phyloP scores from a whole-genome alignment of 1,284 basidiomycete species.

The Caloboletus firmus region DNA sequence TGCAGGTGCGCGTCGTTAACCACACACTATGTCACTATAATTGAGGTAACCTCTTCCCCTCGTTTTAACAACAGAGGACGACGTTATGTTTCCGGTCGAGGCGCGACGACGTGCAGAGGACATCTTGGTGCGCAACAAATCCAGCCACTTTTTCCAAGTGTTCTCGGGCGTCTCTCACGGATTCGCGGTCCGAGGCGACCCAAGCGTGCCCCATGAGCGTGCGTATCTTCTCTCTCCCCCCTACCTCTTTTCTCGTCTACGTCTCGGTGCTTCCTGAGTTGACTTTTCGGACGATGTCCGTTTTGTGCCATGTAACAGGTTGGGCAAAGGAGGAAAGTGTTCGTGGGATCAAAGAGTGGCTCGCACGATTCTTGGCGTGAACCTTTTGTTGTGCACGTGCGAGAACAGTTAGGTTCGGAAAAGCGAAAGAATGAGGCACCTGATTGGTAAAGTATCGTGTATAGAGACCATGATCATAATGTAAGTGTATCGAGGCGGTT shows the following conservation, averaged over 20 bases:
- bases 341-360: conserved; percentile 46
- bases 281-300: conserved; percentile 28
- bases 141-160: conserved; percentile 31
- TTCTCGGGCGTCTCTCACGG: conserved; percentile 35
- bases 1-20: no score
- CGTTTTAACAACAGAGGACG: conserved; percentile 35
- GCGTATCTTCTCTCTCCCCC: conserved; percentile 39
- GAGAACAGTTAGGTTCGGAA: no score
- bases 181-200: conserved; percentile 30
- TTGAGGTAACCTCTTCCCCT: no score
- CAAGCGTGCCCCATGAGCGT: conserved; percentile 24
- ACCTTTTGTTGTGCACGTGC: no score
- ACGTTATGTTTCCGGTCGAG: conserved; percentile 24
- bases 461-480: no score
- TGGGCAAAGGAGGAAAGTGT: conserved; percentile 63
- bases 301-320: conserved; percentile 36
- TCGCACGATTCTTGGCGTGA: conserved; percentile 39
- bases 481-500: no score
- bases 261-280: not conserved
- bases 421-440: no score
- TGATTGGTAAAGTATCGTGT: no score
- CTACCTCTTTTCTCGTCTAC: no score
- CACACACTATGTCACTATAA: no score
- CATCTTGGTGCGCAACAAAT: conserved; percentile 28
- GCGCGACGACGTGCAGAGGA: conserved; percentile 30